Conservation (phyloP, 2,329 filamentous ascomycete species). For the Pseudocercospora fuligena region DNA sequence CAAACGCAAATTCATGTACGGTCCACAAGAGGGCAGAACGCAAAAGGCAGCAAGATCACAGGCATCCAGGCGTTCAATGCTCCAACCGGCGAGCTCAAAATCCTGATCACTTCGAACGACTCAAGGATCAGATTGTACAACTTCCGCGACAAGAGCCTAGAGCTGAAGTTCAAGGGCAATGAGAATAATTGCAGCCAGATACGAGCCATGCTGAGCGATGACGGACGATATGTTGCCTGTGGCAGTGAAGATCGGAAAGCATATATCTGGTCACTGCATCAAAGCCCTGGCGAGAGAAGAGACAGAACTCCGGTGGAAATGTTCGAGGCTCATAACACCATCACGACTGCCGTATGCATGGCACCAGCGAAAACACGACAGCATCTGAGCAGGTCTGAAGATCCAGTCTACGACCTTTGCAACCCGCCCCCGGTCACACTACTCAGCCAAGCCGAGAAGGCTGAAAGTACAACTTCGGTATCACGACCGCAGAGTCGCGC, state of each 20-base stretch:
- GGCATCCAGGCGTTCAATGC: slow-evolving; percentile 77
- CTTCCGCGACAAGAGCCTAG: slow-evolving; percentile 79
- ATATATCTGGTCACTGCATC: slow-evolving; percentile 82
- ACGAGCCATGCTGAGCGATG: slow-evolving; percentile 84
- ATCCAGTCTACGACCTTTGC: slow-evolving; percentile 95
- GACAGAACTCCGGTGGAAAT: slow-evolving; percentile 85
- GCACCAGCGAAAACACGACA: slow-evolving; percentile 79
- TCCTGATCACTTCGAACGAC: slow-evolving; percentile 93
- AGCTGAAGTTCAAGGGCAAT: slow-evolving; percentile 89
- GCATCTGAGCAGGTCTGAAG: slow-evolving; percentile 77
- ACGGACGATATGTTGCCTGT: slow-evolving; percentile 83
- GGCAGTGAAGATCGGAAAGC: slow-evolving; percentile 90
- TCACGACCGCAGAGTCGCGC: slow-evolving; percentile 55
- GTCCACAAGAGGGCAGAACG: slow-evolving; percentile 87
- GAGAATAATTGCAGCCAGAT: slow-evolving; percentile 92
- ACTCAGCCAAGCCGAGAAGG: slow-evolving; percentile 70
- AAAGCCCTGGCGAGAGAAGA: slow-evolving; percentile 66
- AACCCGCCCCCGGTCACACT: slow-evolving; percentile 90
- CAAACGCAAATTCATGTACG: slow-evolving; percentile 90
- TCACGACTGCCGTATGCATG: slow-evolving; percentile 87
- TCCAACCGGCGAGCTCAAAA: slow-evolving; percentile 71
- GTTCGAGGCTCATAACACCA: slow-evolving; percentile 86
- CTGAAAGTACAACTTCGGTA: slow-evolving; percentile 42
- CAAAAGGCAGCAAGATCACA: slow-evolving; percentile 96
- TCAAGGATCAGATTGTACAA: slow-evolving; percentile 90